Conservation (phyloP, 1,284 basidiomycete genomes). For the Boletus semigastroideus region DNA sequence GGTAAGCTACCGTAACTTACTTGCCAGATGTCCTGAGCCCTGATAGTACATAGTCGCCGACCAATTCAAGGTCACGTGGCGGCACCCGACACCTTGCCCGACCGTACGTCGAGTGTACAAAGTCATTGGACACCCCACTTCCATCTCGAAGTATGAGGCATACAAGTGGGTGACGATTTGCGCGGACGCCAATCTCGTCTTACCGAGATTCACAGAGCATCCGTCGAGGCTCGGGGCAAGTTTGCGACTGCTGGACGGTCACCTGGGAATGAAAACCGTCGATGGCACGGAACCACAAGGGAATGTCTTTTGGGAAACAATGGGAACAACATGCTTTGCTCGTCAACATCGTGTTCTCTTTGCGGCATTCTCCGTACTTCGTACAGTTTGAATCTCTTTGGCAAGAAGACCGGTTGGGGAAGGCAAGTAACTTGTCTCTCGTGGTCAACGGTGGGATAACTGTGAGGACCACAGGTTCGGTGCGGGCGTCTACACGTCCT, state of each 20-base stretch:
- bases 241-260: slow-evolving; percentile 51
- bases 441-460: slow-evolving; percentile 3
- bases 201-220: slow-evolving; percentile 33
- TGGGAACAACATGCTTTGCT: slow-evolving; percentile 53
- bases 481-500: slow-evolving; percentile 41
- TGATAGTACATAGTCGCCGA: slow-evolving; percentile 46
- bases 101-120: slow-evolving; percentile 59
- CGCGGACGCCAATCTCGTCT: neutral
- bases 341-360: slow-evolving; percentile 52
- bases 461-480: slow-evolving; percentile 46
- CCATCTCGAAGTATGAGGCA: slow-evolving; percentile 51
- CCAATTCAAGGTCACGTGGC: slow-evolving; percentile 68
- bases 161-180: slow-evolving; percentile 45
- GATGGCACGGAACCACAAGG: slow-evolving; percentile 44
- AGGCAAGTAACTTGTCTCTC: slow-evolving; percentile 37
- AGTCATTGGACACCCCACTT: slow-evolving; percentile 47
- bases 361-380: slow-evolving; percentile 61
- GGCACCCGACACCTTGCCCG: slow-evolving; percentile 54
- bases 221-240: slow-evolving; percentile 56
- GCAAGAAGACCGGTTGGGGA: slow-evolving; percentile 67
- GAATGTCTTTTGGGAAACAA: slow-evolving; percentile 62
- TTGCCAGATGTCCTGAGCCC: neutral
- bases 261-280: slow-evolving; percentile 55
- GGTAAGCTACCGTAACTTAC: slow-evolving; percentile 39
- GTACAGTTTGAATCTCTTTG: slow-evolving; percentile 57